Percentiles rank a stretch among this genome's conserved stretches.
Evolutionary conservation across 495 filamentous ascomycete genomes (phyloP).

Genomic region (Neurospora africana): DNA sequence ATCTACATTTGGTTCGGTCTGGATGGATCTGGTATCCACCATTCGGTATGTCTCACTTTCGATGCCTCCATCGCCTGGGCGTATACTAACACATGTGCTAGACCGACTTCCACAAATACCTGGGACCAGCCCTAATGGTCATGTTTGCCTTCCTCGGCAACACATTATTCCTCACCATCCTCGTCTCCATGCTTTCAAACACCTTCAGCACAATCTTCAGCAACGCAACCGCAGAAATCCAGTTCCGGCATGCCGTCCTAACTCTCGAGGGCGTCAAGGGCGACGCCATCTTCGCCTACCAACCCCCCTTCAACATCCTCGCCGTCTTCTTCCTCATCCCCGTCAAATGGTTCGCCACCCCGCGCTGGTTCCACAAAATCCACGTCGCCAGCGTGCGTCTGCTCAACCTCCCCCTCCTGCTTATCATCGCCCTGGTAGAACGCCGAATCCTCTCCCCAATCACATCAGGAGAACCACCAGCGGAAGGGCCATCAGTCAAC

Average conservation of each 20-base stretch:
- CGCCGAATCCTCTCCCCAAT: constrained; percentile 37
- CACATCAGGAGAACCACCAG: neutral
- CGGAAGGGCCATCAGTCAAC: constrained; percentile 14
- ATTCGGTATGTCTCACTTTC: constrained; percentile 33
- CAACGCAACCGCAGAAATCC: constrained; percentile 58
- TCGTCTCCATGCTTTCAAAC: constrained; percentile 64
- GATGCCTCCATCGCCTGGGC: neutral
- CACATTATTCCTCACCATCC: constrained; percentile 64
- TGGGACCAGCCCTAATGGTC: constrained; percentile 60
- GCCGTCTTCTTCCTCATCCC: constrained; percentile 53
- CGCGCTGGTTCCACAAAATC: constrained; percentile 70
- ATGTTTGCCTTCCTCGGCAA: constrained; percentile 65
- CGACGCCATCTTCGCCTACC: constrained; percentile 63
- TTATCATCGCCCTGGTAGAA: constrained; percentile 49
- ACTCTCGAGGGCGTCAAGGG: constrained; percentile 68
- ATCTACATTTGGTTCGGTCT: constrained; percentile 73
- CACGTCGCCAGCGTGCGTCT: constrained; percentile 54
- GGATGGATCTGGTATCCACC: constrained; percentile 59
- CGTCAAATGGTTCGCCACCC: constrained; percentile 51
- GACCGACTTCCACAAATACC: constrained; percentile 52
- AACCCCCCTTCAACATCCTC: constrained; percentile 63
- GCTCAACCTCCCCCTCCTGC: constrained; percentile 55
- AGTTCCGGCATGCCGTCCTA: constrained; percentile 60
- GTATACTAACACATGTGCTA: constrained; percentile 5
- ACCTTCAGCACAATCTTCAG: constrained; percentile 57